A percentile compares a stretch with the other conserved stretches of the same genome.
These are phyloP conservation scores for Forsythia suspensa DNA, from an alignment of 257 asterid genomes.

Conservation along the genomic window DNA sequence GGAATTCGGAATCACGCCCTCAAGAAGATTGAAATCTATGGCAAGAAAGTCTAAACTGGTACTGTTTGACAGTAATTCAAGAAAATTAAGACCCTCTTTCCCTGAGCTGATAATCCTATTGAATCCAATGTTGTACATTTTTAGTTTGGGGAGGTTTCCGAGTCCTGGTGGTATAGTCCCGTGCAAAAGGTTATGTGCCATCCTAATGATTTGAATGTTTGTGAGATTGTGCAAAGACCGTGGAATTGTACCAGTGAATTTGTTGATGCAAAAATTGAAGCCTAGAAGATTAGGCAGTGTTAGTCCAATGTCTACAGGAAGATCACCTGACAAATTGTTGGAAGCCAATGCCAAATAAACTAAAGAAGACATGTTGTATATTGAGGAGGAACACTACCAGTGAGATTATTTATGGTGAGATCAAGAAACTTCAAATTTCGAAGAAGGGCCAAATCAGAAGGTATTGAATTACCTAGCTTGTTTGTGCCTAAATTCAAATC, in stretches of 20 bases:
- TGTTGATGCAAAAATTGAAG: conserved; percentile 50
- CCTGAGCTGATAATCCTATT: conserved; percentile 47
- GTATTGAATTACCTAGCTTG: conserved; percentile 38
- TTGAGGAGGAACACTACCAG: conserved; percentile 49
- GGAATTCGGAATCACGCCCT: conserved; percentile 54
- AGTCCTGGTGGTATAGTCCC: conserved; percentile 67
- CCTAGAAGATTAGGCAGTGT: conserved; percentile 55
- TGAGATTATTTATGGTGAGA: conserved; percentile 51
- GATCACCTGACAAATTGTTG: conserved; percentile 46
- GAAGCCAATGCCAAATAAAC: conserved; percentile 40
- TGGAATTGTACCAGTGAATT: conserved; percentile 59
- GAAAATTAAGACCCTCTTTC: conserved; percentile 34
- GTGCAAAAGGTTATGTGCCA: conserved; percentile 50
- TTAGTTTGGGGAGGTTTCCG: conserved; percentile 51
- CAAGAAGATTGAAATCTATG: conserved; percentile 43
- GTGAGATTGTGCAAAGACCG: conserved; percentile 64
- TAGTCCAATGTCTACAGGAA: conserved; percentile 39
- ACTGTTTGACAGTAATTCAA: conserved; percentile 42
- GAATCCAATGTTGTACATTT: conserved; percentile 51
- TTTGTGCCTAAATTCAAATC: conserved; percentile 36
- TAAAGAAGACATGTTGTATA: conserved; percentile 47
- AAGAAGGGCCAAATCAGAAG: conserved; percentile 34
- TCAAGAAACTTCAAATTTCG: conserved; percentile 42
- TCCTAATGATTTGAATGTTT: conserved; percentile 43
- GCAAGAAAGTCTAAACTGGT: conserved; percentile 50